A percentile compares a stretch with the other conserved stretches of the same genome.
These are phyloP conservation scores for Senna siamea DNA, from an alignment of 306 rosid species.

Conservation along the genomic window DNA sequence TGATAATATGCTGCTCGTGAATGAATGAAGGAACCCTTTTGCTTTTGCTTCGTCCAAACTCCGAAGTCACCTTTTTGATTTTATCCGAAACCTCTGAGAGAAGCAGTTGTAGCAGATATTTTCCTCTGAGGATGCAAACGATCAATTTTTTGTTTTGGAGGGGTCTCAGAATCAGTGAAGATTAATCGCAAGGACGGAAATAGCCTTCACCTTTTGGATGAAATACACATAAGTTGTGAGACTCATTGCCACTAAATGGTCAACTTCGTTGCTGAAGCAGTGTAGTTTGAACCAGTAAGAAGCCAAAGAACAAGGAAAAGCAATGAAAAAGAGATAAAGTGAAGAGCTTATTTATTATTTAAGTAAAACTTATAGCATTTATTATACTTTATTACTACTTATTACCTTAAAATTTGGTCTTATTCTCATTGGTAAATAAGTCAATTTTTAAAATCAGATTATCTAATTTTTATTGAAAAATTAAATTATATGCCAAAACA, in stretches of 20 bases:
- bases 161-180: conserved; percentile 21
- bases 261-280: conserved; percentile 2
- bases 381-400: too few species aligned
- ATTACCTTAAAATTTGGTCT: too few species aligned
- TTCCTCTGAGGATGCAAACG: neutral
- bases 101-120: neutral
- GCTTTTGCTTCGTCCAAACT: neutral
- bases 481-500: too few species aligned
- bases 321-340: too few species aligned
- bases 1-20: conserved; percentile 11
- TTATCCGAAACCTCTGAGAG: conserved; percentile 8
- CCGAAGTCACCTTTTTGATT: neutral
- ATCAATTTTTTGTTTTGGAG: neutral
- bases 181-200: neutral
- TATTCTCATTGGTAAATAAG: too few species aligned
- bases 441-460: too few species aligned
- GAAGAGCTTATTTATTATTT: too few species aligned
- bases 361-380: too few species aligned
- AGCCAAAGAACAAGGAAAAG: too few species aligned
- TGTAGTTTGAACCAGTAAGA: neutral
- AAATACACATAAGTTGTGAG: neutral
- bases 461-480: too few species aligned
- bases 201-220: conserved; percentile 1
- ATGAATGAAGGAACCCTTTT: neutral
- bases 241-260: neutral